Conservation (phyloP, 768 basidiomycete genomes). For the Dioszegia crocea region DNA sequence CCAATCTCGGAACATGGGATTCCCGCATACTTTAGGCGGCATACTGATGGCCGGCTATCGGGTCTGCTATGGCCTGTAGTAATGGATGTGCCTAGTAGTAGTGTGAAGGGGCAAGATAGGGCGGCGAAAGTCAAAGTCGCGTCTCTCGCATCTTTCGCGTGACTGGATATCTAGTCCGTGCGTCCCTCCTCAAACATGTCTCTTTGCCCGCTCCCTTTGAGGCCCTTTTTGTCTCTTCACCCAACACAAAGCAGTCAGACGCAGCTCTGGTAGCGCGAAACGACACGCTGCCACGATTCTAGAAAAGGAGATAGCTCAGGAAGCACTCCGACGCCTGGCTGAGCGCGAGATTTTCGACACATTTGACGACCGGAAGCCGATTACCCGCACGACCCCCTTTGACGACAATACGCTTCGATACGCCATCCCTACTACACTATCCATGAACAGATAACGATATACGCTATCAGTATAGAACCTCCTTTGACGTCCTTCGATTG, state of each 20-base stretch:
- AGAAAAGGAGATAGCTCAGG: not conserved
- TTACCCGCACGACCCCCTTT: constrained; percentile 6
- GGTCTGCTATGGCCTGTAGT: too few relatives aligned
- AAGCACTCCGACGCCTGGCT: too few relatives aligned
- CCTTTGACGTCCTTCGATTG: not conserved
- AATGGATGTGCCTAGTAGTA: not conserved
- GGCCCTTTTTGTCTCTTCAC: not conserved
- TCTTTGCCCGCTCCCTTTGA: too few relatives aligned
- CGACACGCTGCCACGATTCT: too few relatives aligned
- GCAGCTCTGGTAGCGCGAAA: not conserved
- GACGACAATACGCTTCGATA: too few relatives aligned
- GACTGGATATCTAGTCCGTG: not conserved
- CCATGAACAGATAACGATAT: too few relatives aligned
- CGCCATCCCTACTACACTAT: not conserved
- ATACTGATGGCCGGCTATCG: too few relatives aligned
- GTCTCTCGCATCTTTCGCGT: not conserved
- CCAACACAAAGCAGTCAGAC: not conserved
- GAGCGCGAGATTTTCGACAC: too few relatives aligned
- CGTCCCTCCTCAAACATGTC: not conserved
- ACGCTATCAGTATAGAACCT: not conserved
- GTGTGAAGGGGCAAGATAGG: not conserved
- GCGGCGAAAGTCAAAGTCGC: constrained; percentile 5
- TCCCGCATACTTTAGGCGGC: constrained; percentile 39
- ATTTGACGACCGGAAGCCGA: too few relatives aligned
- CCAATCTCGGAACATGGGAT: constrained; percentile 43